Evolutionary conservation across 345 rosid genomes (phyloP), one percentile per base, ranked within the genome.

Genomic region (Linum trigynum): DNA sequence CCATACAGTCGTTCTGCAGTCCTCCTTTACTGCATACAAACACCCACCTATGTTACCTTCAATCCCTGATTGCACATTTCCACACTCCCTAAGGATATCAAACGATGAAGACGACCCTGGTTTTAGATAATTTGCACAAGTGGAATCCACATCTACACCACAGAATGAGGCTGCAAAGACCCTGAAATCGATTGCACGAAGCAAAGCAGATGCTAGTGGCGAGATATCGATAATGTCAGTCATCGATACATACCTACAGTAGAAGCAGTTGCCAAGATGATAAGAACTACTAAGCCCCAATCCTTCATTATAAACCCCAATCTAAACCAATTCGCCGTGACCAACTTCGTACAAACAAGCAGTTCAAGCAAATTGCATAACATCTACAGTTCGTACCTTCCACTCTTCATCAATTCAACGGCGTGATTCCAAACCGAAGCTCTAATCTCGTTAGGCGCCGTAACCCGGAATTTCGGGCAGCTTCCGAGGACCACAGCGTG

Each of bases 401-500:
- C 71, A 69, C 72, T 72, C 57, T 71, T 75, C 72, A 90, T 59
- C 68, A 90, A 95, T 67, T 88, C 84, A 57, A 88, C 59, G 5
- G 75, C 63, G 72, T 85, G 90, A 62, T 86, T 69, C 96, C 97
- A 94, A 72, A 84, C 90, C 0, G 91, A 74, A 65, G 75, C 1
- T 39, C 95, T 79, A 14, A 90, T 82, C 72, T 81, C 85, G 16
- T 67, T 75, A 5, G 96, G 80, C 11, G 7, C 73, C 61, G 61
- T 72, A 68, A 94, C 92, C 86, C 99, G 84, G 69, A 94, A 88
- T 75, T 90, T 94, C 2, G 99, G 97, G 78, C 99, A 94, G 70
- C 96, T 94, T 4, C 96, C 99, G 7, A 94, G 95, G 66, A 84
- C 92, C 11, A 94, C 83, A 1, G 97, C 99, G 62, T 94, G 96